A percentile compares a stretch with the other conserved stretches of the same genome.
Conservation (phyloP, 2,329 filamentous ascomycete species). For the Clonostachys byssicola region DNA sequence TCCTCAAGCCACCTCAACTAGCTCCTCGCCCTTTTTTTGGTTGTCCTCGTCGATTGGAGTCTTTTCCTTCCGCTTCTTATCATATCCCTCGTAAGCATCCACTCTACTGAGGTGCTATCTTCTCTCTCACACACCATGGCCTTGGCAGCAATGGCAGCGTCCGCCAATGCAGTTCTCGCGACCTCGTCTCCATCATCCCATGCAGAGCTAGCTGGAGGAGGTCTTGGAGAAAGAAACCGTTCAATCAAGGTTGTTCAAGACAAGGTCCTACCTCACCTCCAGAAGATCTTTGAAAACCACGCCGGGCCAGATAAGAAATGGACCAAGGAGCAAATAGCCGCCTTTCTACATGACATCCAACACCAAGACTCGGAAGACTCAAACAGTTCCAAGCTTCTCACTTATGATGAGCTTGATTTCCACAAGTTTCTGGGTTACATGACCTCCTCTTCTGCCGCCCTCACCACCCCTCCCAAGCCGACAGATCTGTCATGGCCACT, state of each 20-base stretch:
- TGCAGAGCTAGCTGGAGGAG: slow-evolving; percentile 34
- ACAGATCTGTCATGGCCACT: slow-evolving; percentile 68
- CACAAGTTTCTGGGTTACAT: slow-evolving; percentile 51
- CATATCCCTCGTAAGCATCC: too few species aligned
- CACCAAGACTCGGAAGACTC: slow-evolving; percentile 22
- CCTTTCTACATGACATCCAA: slow-evolving; percentile 43
- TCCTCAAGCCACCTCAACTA: too few species aligned
- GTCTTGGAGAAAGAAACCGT: slow-evolving; percentile 33
- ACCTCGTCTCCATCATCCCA: too few species aligned
- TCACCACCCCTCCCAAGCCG: slow-evolving; percentile 29
- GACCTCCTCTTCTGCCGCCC: slow-evolving; percentile 41
- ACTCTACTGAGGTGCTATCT: too few species aligned
- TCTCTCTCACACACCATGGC: too few species aligned
- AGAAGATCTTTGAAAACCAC: slow-evolving; percentile 40
- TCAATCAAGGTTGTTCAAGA: slow-evolving; percentile 34
- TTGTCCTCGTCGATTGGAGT: too few species aligned
- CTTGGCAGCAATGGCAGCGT: too few species aligned
- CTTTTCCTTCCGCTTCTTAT: too few species aligned
- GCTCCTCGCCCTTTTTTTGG: too few species aligned
- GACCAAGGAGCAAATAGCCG: slow-evolving; percentile 35
- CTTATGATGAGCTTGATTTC: slow-evolving; percentile 32
- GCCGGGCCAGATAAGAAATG: slow-evolving; percentile 35
- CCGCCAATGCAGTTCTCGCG: too few species aligned
- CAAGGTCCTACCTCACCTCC: slow-evolving; percentile 34
- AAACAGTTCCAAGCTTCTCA: background rate